Conservation (phyloP, 192 early-diverging fungal genomes). For the Backusella westeae region DNA sequence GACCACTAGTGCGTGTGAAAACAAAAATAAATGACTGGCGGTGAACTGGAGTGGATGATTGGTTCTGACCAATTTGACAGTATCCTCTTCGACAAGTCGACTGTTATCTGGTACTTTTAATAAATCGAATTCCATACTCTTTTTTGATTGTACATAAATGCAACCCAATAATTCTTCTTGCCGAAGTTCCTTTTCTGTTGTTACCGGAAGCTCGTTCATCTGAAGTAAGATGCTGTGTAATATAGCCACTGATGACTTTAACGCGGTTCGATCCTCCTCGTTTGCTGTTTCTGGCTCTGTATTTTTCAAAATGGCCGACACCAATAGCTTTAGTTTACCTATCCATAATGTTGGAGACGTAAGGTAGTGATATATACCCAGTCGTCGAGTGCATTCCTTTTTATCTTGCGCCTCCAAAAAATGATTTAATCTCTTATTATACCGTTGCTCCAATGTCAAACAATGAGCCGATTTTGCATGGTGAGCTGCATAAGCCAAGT, state of each 20-base stretch:
- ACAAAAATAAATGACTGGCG: conserved; percentile 16
- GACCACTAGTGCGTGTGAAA: conserved; percentile 18
- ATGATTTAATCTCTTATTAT: background rate
- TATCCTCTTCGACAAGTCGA: conserved; percentile 14
- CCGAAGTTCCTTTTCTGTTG: background rate
- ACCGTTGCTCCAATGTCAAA: conserved; percentile 6
- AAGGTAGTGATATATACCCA: conserved; percentile 18
- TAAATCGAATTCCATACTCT: background rate
- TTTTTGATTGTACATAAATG: background rate
- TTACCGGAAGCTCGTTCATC: conserved; percentile 11
- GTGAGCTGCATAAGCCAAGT: conserved; percentile 5
- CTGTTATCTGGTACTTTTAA: background rate
- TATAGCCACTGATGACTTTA: background rate
- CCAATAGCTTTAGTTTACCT: conserved; percentile 11
- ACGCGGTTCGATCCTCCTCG: background rate
- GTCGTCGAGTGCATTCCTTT: background rate
- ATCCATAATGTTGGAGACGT: conserved; percentile 20
- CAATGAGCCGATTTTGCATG: conserved; percentile 11
- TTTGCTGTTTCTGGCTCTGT: background rate
- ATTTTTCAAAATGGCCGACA: conserved; percentile 19
- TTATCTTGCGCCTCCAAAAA: conserved; percentile 9
- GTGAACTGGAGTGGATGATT: background rate
- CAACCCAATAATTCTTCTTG: background rate
- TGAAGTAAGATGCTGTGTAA: conserved; percentile 7
- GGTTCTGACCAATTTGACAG: background rate